Base-by-base conservation (phyloP, 345 rosid genomes). In the Eutrema japonicum region DNA sequence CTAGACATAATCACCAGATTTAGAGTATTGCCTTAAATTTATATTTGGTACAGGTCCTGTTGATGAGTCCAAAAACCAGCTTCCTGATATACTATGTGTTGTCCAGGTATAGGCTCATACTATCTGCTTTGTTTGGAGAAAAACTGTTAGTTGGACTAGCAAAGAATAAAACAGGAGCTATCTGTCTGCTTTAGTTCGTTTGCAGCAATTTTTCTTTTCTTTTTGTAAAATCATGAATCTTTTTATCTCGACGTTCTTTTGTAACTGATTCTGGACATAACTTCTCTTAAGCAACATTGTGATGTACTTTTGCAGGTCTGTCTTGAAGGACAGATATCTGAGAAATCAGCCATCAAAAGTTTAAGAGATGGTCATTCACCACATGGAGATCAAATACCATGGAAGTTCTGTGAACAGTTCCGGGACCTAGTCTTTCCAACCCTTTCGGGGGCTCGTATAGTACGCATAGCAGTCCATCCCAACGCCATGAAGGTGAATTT, bases 401-500 rank as follows among this genome's bases (percentile, higher is more conserved):
- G 98, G 98, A 94, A 94, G 78, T 91, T 94, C 80, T 88, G 86
- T 72, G 93, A 94, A 83, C 90, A 89, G 66, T 94, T 88, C 68
- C 80, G 86, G 64, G 90, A 94, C 53, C 75, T 87, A 14, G 95
- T 80, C 71, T 94, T 94, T 70, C 98, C 98, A 67, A 87, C 82
- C 62, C 87, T 89, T 74, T 88, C 96, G 5, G 99, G 99, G 69
- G 96, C 92, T 83, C 94, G 98, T 41, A 88, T 94, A 16, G 98
- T 94, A 49, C 90, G 97, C 73, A 94, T 94, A 70, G 98, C 97
- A 60, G 91, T 96, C 78, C 97, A 94, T 82, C 98, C 99, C 74
- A 88, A 86, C 66, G 92, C 97, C 60, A 87, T 86, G 91, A 87
- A 88, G 97, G 99, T 94, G 83, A 76, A 1, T 22, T 46, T 32